These are phyloP conservation scores for Jasminum sambac DNA, from an alignment of 257 asterid genomes.

Conservation along the genomic window DNA sequence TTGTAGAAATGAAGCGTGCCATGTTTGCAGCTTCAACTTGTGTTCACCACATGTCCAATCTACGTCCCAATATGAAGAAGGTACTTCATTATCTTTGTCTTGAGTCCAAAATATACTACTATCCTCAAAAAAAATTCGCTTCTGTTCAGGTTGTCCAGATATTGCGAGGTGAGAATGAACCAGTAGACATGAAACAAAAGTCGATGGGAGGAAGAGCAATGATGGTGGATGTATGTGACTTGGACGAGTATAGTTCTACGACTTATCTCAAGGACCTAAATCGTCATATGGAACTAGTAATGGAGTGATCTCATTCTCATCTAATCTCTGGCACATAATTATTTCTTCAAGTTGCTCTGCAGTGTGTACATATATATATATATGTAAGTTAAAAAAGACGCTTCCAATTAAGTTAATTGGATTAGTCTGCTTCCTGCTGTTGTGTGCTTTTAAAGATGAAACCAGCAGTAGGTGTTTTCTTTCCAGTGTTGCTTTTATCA, in stretches of 20 bases:
- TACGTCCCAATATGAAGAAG: conserved; percentile 86
- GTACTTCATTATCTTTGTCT: conserved; percentile 27
- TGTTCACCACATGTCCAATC: conserved; percentile 75
- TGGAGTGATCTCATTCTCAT: conserved; percentile 50
- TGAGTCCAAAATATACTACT: no score
- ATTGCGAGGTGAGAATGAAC: conserved; percentile 68
- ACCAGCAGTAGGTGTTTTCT: not conserved
- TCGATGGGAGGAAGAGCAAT: conserved; percentile 61
- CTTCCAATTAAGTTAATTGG: conserved; percentile 1
- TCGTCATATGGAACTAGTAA: conserved; percentile 87
- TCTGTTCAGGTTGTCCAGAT: conserved; percentile 61
- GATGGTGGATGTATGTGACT: conserved; percentile 64
- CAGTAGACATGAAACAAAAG: conserved; percentile 58
- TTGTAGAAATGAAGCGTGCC: conserved; percentile 65
- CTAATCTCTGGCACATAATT: not conserved
- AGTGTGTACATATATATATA: not conserved
- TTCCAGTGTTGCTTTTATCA: conserved; percentile 12
- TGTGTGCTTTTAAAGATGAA: conserved; percentile 3
- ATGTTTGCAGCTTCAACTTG: conserved; percentile 77
- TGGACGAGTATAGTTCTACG: conserved; percentile 75
- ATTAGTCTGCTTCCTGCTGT: conserved; percentile 20
- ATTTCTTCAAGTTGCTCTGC: conserved; percentile 8
- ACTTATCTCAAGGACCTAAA: conserved; percentile 73
- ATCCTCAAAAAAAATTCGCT: no score
- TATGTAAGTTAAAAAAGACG: not conserved